Base-by-base conservation (phyloP, 345 rosid genomes). In the Euclidium syriacum region DNA sequence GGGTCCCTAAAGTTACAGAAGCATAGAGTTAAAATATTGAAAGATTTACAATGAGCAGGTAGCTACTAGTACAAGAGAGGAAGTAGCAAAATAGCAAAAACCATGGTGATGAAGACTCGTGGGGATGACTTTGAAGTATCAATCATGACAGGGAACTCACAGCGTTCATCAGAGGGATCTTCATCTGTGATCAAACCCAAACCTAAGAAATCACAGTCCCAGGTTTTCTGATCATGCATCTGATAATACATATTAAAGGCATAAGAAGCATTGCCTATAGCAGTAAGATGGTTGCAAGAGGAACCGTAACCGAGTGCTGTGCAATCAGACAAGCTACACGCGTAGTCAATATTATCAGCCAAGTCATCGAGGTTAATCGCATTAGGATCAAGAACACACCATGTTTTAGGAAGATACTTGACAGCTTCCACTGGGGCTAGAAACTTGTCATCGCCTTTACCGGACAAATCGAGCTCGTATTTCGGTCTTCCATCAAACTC, bases 221-320 rank as follows among this genome's bases (percentile, higher is more conserved):
- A 80, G 0, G 74, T 41, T 24, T 70, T 43, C 70, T 89, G 96
- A 54, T 73, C 43, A 3, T 79, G 74, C 27, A 89, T 60, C 64
- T 89, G 96, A 65, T 81, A 89, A 69, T 84, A 86, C 89, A 86
- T 84, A 50, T 84, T 89, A 66, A 89, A 89, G 1, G 94, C 89
- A 60, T 86, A 89, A 0, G 96, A 89, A 40, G 91, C 94, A 76
- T 89, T 89, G 22, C 91, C 91, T 41, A 75, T 23, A 19, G 20
- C 62, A 10, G 70, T 79, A 7, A 89, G 67, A 58, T 75, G 78
- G 61, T 84, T 89, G 29, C 91, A 89, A 3, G 96, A 84, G 2
- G 88, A 89, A 7, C 94, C 94, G 40, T 67, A 89, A 2, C 84
- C 88, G 35, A 89, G 77, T 4, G 91, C 76, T 14, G 96, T 86